phyloP scores from a whole-genome alignment of 208 protist genomes.

The Strigomonas culicis region DNA sequence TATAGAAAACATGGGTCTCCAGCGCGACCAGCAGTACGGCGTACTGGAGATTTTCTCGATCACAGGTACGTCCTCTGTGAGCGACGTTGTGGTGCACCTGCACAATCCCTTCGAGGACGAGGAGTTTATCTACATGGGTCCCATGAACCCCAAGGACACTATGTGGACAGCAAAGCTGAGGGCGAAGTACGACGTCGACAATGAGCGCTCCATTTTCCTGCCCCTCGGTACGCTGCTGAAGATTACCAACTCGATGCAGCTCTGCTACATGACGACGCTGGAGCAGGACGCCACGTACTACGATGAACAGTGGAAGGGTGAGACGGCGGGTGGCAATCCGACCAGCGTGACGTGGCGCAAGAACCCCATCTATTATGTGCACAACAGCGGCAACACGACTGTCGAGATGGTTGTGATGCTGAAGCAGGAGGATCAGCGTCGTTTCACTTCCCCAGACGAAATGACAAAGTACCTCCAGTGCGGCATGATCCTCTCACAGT shows the following conservation, averaged over 20 bases:
- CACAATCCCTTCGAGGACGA: constrained; percentile 66
- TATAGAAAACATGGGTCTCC: constrained; percentile 43
- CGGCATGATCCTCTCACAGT: constrained; percentile 43
- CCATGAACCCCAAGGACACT: constrained; percentile 47
- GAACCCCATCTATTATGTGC: constrained; percentile 69
- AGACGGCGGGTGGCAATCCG: constrained; percentile 60
- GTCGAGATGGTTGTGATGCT: constrained; percentile 43
- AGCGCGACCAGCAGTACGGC: constrained; percentile 60
- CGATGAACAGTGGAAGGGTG: constrained; percentile 37
- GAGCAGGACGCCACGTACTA: constrained; percentile 34
- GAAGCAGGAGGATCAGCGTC: constrained; percentile 65
- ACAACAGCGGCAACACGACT: constrained; percentile 28
- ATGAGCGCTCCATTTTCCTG: constrained; percentile 53
- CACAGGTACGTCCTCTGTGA: constrained; percentile 31
- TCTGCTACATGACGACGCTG: constrained; percentile 46
- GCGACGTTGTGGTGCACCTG: constrained; percentile 57
- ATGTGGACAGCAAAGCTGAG: constrained; percentile 45
- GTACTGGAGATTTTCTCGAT: constrained; percentile 58
- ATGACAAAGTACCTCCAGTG: constrained; percentile 59
- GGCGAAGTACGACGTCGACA: constrained; percentile 37
- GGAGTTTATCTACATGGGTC: constrained; percentile 49
- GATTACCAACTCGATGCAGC: constrained; percentile 49
- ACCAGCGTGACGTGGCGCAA: constrained; percentile 61
- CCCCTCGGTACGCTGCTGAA: constrained; percentile 50
- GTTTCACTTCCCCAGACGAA: constrained; percentile 33